Base-by-base conservation (phyloP, 805 yeast species). In the Komagataella mondaviorum region DNA sequence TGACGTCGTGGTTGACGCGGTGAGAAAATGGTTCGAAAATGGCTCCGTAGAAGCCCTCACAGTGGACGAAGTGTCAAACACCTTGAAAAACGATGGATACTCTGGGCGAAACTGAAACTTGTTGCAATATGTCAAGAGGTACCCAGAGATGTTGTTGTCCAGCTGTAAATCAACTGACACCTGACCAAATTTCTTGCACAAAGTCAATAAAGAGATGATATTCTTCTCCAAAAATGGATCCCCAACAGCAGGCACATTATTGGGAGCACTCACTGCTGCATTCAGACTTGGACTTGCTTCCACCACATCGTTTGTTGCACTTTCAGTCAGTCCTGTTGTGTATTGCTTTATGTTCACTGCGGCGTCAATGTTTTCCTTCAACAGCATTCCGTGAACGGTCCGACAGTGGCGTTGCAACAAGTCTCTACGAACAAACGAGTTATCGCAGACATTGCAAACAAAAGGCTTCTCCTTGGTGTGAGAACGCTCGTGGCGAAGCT, bases 391-490 rank as follows among this genome's bases (percentile, higher is more conserved):
- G 63, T 86, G 95, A 12, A 86, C 93, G 0, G 95, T 87, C 47
- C 91, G 68, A 53, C 83, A 76, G 63, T 86, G 95, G 44, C 95
- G 69, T 58, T 85, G 87, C 16, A 87, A 69, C 48, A 86, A 67
- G 60, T 86, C 95, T 57, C 93, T 69, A 54, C 95, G 69, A 1
- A 86, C 95, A 68, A 86, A 86, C 2, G 84, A 77, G 49, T 83
- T 76, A 7, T 80, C 72, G 61, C 95, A 86, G 50, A 79, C 73
- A 43, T 76, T 70, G 59, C 95, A 86, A 53, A 79, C 80, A 66
- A 83, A 86, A 0, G 95, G 95, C 55, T 88, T 80, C 59, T 82
- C 88, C 59, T 84, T 84, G 12, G 89, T 84, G 61, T 85, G 93
- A 1, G 88, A 81, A 23, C 90, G 67, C 63, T 85, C 91, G 59